A percentile compares a stretch with the other conserved stretches of the same genome.
Conservation (phyloP, 1,139 yeast genomes). For the Fermentozyma sake region DNA sequence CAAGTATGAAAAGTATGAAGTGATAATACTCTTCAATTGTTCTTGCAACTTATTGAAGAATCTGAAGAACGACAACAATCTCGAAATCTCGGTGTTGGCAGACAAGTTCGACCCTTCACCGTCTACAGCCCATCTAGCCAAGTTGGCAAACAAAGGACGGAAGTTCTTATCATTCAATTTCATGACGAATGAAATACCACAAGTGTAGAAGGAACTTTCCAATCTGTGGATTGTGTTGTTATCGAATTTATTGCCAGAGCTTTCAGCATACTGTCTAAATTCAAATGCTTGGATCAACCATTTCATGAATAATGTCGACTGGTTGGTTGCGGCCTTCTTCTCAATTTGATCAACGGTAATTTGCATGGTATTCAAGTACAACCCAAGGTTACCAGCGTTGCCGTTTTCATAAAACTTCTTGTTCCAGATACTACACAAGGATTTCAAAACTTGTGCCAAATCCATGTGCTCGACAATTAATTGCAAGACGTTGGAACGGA, state of each 20-base stretch:
- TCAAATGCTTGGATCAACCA: conserved; percentile 73
- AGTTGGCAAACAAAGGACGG: conserved; percentile 83
- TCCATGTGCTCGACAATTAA: conserved; percentile 69
- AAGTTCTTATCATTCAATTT: conserved; percentile 90
- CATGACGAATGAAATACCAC: conserved; percentile 77
- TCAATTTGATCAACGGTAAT: conserved; percentile 61
- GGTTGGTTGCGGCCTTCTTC: conserved; percentile 68
- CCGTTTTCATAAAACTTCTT: conserved; percentile 30
- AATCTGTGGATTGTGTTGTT: conserved; percentile 74
- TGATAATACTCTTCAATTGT: conserved; percentile 77
- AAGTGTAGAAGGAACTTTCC: conserved; percentile 69
- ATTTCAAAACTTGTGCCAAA: conserved; percentile 53
- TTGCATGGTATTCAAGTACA: conserved; percentile 65
- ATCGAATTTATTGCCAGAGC: conserved; percentile 43
- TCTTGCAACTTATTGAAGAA: conserved; percentile 84
- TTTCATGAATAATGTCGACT: conserved; percentile 65
- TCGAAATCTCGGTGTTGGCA: conserved; percentile 44
- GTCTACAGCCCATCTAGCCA: conserved; percentile 90
- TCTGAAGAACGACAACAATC: conserved; percentile 74
- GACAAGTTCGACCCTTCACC: conserved; percentile 61
- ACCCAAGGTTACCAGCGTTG: conserved; percentile 58
- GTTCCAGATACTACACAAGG: conserved; percentile 61
- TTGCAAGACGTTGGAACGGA: conserved; percentile 64
- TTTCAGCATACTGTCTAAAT: conserved; percentile 47
- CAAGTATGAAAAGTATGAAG: conserved; percentile 81